These are phyloP conservation scores for Dysphania ambrosioides DNA, from an alignment of 148 eudicot genomes.

Conservation along the genomic window DNA sequence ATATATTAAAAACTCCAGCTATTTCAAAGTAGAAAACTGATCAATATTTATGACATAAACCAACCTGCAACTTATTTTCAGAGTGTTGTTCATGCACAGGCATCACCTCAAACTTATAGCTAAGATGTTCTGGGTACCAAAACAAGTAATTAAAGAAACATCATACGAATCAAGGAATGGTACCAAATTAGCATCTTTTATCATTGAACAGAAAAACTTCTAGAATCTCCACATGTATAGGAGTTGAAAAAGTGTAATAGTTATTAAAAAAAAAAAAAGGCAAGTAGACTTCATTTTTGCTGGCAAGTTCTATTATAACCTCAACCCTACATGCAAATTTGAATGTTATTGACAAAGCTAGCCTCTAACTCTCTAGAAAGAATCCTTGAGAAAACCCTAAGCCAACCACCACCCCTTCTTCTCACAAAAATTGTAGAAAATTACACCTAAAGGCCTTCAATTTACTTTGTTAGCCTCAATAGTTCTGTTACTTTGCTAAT, in stretches of 20 bases:
- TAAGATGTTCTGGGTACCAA: constrained; percentile 39
- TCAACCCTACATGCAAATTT: not conserved
- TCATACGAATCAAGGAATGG: not conserved
- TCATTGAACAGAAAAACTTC: no score
- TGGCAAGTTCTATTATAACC: not conserved
- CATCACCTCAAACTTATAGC: constrained; percentile 63
- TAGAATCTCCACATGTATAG: not conserved
- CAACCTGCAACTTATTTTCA: constrained; percentile 55
- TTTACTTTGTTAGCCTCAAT: no score
- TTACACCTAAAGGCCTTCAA: not conserved
- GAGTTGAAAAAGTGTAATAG: no score
- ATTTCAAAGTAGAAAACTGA: not conserved
- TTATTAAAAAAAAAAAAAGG: no score
- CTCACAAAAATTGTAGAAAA: no score
- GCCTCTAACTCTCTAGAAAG: no score
- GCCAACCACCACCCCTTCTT: no score
- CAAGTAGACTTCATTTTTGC: not conserved
- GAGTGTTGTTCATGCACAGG: constrained; percentile 39
- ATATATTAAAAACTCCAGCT: not conserved
- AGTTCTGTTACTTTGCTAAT: no score
- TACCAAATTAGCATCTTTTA: not conserved
- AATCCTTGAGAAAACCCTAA: no score
- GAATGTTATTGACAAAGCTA: not conserved
- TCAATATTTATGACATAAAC: constrained; percentile 12
- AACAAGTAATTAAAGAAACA: constrained; percentile 12